Conservation (phyloP, 2,329 filamentous ascomycete genomes). For the Arachnopeziza araneosa region DNA sequence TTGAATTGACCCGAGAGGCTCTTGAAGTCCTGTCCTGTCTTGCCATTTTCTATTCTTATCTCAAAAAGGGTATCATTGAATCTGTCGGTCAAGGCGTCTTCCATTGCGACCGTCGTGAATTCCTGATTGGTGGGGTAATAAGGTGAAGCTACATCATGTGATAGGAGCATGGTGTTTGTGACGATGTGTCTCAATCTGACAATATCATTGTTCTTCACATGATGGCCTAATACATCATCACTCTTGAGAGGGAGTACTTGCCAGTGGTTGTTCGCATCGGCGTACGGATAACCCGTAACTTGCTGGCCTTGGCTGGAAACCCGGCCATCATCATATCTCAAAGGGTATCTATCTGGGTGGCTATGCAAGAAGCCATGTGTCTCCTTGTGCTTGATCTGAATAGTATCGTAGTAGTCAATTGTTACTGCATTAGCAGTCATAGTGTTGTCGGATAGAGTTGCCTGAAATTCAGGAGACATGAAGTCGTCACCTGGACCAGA, state of each 20-base stretch:
- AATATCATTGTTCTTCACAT: slow-evolving; percentile 76
- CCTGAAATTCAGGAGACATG: slow-evolving; percentile 97
- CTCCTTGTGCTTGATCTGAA: slow-evolving; percentile 91
- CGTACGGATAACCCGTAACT: slow-evolving; percentile 95
- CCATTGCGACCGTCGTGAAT: slow-evolving; percentile 75
- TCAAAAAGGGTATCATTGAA: slow-evolving; percentile 91
- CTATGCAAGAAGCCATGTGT: slow-evolving; percentile 96
- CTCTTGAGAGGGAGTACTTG: slow-evolving; percentile 72
- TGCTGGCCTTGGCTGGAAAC: slow-evolving; percentile 98
- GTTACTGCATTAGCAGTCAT: slow-evolving; percentile 83
- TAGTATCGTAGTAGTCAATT: slow-evolving; percentile 84
- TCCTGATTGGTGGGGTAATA: slow-evolving; percentile 98
- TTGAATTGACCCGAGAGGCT: slow-evolving; percentile 92
- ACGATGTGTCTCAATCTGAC: slow-evolving; percentile 81
- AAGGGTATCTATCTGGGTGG: slow-evolving; percentile 80
- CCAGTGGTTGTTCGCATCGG: slow-evolving; percentile 99
- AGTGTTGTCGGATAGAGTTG: slow-evolving; percentile 89
- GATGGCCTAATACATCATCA: slow-evolving; percentile 51
- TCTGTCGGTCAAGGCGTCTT: slow-evolving; percentile 67
- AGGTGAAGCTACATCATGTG: slow-evolving; percentile 94
- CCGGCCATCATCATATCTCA: slow-evolving; percentile 94
- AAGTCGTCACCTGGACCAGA: slow-evolving; percentile 97
- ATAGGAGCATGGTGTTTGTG: slow-evolving; percentile 81
- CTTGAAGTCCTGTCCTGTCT: slow-evolving; percentile 77
- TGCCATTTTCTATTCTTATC: slow-evolving; percentile 82